phyloP scores from a whole-genome alignment of 1,284 basidiomycete genomes.

The Heliocybe sulcata region DNA sequence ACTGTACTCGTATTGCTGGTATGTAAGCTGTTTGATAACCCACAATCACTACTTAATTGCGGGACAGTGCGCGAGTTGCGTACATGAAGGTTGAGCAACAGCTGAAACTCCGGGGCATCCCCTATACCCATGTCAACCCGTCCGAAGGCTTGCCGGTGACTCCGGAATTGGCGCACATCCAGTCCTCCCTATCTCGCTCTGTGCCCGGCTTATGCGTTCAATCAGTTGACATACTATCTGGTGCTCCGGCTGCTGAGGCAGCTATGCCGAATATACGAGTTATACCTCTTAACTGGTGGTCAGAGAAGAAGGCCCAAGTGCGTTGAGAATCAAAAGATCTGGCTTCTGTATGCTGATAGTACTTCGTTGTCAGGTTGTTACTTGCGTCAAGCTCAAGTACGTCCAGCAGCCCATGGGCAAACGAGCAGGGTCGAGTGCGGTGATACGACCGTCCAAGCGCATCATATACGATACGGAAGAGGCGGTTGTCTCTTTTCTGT shows the following conservation, averaged over 20 bases:
- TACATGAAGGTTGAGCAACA: constrained; percentile 86
- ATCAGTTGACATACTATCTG: constrained; percentile 72
- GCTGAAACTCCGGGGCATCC: constrained; percentile 75
- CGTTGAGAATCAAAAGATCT: constrained; percentile 13
- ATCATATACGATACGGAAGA: constrained; percentile 85
- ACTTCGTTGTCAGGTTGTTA: constrained; percentile 51
- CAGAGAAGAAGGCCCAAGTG: constrained; percentile 55
- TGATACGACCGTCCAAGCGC: constrained; percentile 72
- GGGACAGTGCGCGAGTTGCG: constrained; percentile 76
- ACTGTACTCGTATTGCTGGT: constrained; percentile 80
- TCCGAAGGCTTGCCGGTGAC: constrained; percentile 31
- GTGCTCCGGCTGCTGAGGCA: constrained; percentile 78
- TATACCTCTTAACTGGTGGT: constrained; percentile 89
- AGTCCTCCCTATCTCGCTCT: constrained; percentile 63
- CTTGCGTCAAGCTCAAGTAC: constrained; percentile 82
- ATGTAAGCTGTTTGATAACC: constrained; percentile 13
- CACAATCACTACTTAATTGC: not conserved
- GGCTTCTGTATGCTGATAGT: constrained; percentile 6
- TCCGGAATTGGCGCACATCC: constrained; percentile 43
- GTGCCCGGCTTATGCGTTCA: constrained; percentile 81
- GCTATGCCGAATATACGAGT: constrained; percentile 88
- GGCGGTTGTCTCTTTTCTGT: constrained; percentile 81
- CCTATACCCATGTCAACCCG: constrained; percentile 72
- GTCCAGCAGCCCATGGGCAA: constrained; percentile 79
- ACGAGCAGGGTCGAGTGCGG: constrained; percentile 48